Evolutionary conservation across 2,329 filamentous ascomycete species (phyloP).

Genomic region (Pestalotiopsis sp.): DNA sequence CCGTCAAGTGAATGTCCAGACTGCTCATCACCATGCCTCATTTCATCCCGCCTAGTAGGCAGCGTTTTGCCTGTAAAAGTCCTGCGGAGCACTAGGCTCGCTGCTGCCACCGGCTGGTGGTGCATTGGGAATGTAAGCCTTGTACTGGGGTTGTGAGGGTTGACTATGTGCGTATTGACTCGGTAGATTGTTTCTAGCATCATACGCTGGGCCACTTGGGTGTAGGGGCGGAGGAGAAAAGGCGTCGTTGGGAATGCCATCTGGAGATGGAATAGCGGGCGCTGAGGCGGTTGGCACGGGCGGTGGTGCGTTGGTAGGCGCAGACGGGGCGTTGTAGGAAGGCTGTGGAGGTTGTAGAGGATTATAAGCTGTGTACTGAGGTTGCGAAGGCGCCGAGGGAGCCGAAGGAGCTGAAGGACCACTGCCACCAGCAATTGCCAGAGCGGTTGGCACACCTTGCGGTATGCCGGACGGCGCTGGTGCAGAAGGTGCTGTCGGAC

Average conservation of each 20-base stretch:
- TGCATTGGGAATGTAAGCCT: constrained; percentile 57
- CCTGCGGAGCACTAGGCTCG: constrained; percentile 53
- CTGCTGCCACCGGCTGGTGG: constrained; percentile 28
- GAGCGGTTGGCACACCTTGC: constrained; percentile 26
- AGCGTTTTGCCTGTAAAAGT: constrained; percentile 56
- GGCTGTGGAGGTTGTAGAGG: constrained; percentile 27
- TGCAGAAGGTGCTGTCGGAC: constrained; percentile 29
- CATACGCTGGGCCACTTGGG: constrained; percentile 46
- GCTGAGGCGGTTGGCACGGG: constrained; percentile 39
- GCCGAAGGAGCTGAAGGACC: constrained; percentile 25
- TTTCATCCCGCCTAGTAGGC: constrained; percentile 26
- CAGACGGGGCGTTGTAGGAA: constrained; percentile 31
- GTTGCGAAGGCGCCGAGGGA: constrained; percentile 29
- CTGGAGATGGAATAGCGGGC: constrained; percentile 43
- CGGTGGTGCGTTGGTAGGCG: constrained; percentile 27
- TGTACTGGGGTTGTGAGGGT: constrained; percentile 54
- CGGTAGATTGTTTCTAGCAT: constrained; percentile 53
- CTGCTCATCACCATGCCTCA: not conserved
- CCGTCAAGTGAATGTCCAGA: not conserved
- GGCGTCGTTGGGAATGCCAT: constrained; percentile 24
- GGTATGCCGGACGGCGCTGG: constrained; percentile 26
- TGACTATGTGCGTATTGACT: constrained; percentile 39
- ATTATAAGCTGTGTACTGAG: constrained; percentile 41
- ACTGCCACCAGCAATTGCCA: constrained; percentile 23
- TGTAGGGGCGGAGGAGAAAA: constrained; percentile 48